These are phyloP conservation scores for Conringia planisiliqua DNA, from an alignment of 345 rosid species.

Conservation along the genomic window DNA sequence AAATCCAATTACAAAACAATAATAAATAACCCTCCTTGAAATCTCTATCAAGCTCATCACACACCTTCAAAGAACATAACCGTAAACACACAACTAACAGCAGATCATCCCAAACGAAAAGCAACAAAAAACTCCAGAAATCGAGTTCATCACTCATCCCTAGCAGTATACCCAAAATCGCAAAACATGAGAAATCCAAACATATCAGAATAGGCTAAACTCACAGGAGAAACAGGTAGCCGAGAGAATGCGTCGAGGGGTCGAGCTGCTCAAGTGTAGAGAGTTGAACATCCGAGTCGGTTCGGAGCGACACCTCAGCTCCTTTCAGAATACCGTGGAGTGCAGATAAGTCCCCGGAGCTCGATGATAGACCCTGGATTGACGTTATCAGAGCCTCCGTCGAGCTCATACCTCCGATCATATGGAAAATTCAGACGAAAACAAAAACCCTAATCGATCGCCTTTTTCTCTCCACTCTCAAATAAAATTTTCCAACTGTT, in stretches of 20 bases:
- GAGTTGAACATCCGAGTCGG: slow-evolving; percentile 38
- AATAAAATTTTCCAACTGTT: neutral
- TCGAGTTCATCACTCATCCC: neutral
- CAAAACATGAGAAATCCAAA: slow-evolving; percentile 1
- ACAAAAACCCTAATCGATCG: slow-evolving; percentile 36
- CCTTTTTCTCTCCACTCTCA: slow-evolving; percentile 29
- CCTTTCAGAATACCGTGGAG: slow-evolving; percentile 50
- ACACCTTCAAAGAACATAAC: neutral
- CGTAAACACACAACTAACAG: neutral
- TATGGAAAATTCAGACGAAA: neutral
- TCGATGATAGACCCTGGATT: slow-evolving; percentile 59
- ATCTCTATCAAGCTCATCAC: neutral
- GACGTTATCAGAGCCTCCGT: slow-evolving; percentile 52
- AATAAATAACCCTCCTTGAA: neutral
- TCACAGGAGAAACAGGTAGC: slow-evolving; percentile 71
- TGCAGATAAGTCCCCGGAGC: slow-evolving; percentile 43
- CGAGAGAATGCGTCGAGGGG: slow-evolving; percentile 63
- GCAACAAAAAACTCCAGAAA: neutral
- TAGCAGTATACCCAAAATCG: neutral
- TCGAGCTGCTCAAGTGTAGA: slow-evolving; percentile 69
- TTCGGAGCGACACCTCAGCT: slow-evolving; percentile 53
- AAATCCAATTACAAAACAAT: neutral
- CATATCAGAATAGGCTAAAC: slow-evolving; percentile 3
- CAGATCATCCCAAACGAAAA: neutral
- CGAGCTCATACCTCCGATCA: slow-evolving; percentile 35